Evolutionary conservation across 2,329 filamentous ascomycete species (phyloP), one percentile per base, ranked within the genome.

Genomic region (Phaeosphaeriaceae sp.): DNA sequence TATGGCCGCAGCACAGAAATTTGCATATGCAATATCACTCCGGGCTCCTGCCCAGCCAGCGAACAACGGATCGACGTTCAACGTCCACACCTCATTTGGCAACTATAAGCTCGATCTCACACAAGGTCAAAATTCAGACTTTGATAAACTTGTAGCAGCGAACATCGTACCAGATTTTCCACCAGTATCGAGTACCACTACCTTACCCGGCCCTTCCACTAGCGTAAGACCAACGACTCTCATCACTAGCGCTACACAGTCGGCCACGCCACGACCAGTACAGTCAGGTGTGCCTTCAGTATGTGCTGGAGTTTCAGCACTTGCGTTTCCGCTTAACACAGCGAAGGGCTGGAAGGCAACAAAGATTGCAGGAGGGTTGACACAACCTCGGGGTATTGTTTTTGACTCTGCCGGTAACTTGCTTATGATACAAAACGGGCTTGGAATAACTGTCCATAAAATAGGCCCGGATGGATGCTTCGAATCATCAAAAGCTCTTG

Each of bases 351-450:
- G 66, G 66, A 67, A 54, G 42, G 64, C 64, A 18, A 66, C 67
- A 29, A 71, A 76, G 34, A 67, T 77, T 23, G 74, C 74, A 5
- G 75, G 72, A 1, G 67, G 67, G 7, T 50, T 78, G n/a, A 61
- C 53, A 6, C 63, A 67, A 35, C 76, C 76, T 13, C 68, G 76
- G 23, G 70, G 72, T 2, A 64, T 79, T 11, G 48, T 63, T 6
- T 71, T 77, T 41, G 76, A 79, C 47, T 58, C 50, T 6, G 61
- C 61, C 3, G 76, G 75, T 1, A 72, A 76, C 49, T 61, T 78
- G 4, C 65, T 79, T 3, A 61, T 78, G 6, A 62, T 77, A 2
- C 70, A 77, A 50, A 65, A 67, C 33, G 68, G 71, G 9, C 42
- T 61, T 17, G 76, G 76, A 1, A 70, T 78, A 17, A 70, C 64